These are phyloP conservation scores for Dendrobium chrysotoxum DNA, from an alignment of 106 monocot species.

Conservation along the genomic window DNA sequence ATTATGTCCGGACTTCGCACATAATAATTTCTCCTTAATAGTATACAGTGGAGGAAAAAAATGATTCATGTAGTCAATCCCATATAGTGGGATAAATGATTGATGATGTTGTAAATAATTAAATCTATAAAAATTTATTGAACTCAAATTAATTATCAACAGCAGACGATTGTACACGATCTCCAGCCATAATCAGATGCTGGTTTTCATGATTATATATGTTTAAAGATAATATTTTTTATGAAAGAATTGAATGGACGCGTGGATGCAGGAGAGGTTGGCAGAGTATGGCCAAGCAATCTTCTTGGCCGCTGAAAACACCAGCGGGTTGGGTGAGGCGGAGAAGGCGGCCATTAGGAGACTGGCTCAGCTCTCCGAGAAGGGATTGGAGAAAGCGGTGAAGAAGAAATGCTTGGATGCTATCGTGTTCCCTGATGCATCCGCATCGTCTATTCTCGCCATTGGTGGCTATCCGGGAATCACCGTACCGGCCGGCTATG, in stretches of 20 bases:
- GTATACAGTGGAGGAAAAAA: too few species aligned
- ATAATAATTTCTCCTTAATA: too few species aligned
- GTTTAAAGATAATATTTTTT: too few species aligned
- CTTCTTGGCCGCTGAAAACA: constrained; percentile 25
- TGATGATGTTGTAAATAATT: too few species aligned
- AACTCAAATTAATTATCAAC: too few species aligned
- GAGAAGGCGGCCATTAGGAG: constrained; percentile 9
- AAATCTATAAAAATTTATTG: too few species aligned
- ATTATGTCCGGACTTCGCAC: too few species aligned
- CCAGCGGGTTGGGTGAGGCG: constrained; percentile 9
- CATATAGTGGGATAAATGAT: too few species aligned
- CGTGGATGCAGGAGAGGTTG: constrained; percentile 18
- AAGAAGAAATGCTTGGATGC: constrained; percentile 29
- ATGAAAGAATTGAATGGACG: not conserved
- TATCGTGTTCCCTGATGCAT: constrained; percentile 17
- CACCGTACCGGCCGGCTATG: constrained; percentile 40
- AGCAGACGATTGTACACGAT: too few species aligned
- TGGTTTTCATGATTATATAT: too few species aligned
- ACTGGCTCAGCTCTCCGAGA: constrained; percentile 16
- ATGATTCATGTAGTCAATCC: too few species aligned
- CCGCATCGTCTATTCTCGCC: constrained; percentile 18
- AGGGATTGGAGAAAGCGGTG: constrained; percentile 39
- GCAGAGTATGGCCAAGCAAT: constrained; percentile 26
- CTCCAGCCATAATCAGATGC: too few species aligned
- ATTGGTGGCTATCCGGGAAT: constrained; percentile 44